A percentile compares a stretch with the other conserved stretches of the same genome.
Conservation (phyloP, 2,329 filamentous ascomycete genomes). For the Rhexocercosporidium sp. region DNA sequence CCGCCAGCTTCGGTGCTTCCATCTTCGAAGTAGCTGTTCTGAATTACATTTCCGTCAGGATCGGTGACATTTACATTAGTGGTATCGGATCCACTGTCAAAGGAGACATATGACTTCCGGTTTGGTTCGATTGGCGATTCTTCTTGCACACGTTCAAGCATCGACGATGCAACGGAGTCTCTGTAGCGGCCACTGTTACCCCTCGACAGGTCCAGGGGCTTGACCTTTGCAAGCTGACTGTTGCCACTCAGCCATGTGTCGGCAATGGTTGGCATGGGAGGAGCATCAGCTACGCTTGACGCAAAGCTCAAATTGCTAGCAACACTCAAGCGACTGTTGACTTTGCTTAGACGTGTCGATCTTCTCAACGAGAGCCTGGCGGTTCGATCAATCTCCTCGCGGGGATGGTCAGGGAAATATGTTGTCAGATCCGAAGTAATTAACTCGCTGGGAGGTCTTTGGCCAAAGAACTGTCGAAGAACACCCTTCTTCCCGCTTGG, state of each 20-base stretch:
- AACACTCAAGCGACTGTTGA: slow-evolving; percentile 90
- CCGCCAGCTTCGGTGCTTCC: slow-evolving; percentile 73
- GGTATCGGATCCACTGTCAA: slow-evolving; percentile 74
- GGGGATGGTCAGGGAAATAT: slow-evolving; percentile 94
- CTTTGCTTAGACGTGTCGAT: slow-evolving; percentile 88
- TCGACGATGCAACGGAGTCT: slow-evolving; percentile 87
- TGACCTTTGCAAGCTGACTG: slow-evolving; percentile 57
- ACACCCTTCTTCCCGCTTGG: slow-evolving; percentile 56
- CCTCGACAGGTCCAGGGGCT: slow-evolving; percentile 50
- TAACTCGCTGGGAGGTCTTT: slow-evolving; percentile 92
- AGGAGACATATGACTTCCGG: slow-evolving; percentile 93
- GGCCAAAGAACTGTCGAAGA: slow-evolving; percentile 84
- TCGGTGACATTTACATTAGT: slow-evolving; percentile 76
- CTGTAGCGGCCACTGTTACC: slow-evolving; percentile 63
- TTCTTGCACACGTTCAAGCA: slow-evolving; percentile 88
- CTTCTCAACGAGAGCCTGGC: slow-evolving; percentile 90
- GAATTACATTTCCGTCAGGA: slow-evolving; percentile 71
- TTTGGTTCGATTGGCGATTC: slow-evolving; percentile 85
- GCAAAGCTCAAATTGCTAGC: slow-evolving; percentile 93
- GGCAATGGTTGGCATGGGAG: slow-evolving; percentile 93
- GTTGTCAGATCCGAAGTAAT: slow-evolving; percentile 96
- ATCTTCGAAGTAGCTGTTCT: slow-evolving; percentile 86
- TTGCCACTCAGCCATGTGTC: slow-evolving; percentile 83
- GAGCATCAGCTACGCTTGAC: slow-evolving; percentile 89
- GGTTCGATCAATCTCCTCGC: slow-evolving; percentile 94